phyloP scores from a whole-genome alignment of 2,329 filamentous ascomycete species.

The Ophiocordyceps australis region DNA sequence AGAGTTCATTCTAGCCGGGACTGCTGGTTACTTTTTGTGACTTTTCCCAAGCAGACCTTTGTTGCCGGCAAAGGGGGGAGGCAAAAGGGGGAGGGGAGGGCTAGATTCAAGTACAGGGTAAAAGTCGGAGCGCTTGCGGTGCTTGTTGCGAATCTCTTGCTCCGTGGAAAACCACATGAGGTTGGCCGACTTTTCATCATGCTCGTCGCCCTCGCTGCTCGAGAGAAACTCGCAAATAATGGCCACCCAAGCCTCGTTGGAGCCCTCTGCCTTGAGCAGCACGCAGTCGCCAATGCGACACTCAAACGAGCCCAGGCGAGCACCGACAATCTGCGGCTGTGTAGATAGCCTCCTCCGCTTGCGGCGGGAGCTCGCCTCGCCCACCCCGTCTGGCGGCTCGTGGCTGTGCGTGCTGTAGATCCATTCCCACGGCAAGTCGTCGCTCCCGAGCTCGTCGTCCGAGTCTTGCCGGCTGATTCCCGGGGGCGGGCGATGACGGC shows the following conservation, averaged over 20 bases:
- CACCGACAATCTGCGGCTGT: slow-evolving; percentile 51
- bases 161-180: slow-evolving; percentile 96
- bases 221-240: slow-evolving; percentile 69
- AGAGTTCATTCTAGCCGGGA: slow-evolving; percentile 58
- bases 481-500: slow-evolving; percentile 11
- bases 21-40: too few species aligned
- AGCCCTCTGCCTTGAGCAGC: slow-evolving; percentile 71
- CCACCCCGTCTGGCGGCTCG: slow-evolving; percentile 6
- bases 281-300: slow-evolving; percentile 72
- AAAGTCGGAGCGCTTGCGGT: slow-evolving; percentile 67
- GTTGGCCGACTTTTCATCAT: slow-evolving; percentile 53
- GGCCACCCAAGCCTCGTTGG: slow-evolving; percentile 81
- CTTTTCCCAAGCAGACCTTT: too few species aligned
- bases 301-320: slow-evolving; percentile 63
- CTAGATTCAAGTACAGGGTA: slow-evolving; percentile 33
- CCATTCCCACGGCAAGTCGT: slow-evolving; percentile 66
- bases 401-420: slow-evolving; percentile 43
- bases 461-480: slow-evolving; percentile 61
- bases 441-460: slow-evolving; percentile 66
- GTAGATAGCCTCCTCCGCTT: slow-evolving; percentile 16
- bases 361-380: slow-evolving; percentile 11
- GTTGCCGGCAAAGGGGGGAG: not conserved
- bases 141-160: slow-evolving; percentile 69
- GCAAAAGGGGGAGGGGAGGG: not conserved
- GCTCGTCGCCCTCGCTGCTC: slow-evolving; percentile 54